A percentile compares a stretch with the other conserved stretches of the same genome.
phyloP scores from a whole-genome alignment of 257 asterid species.

The Solanum lycopersicoides region DNA sequence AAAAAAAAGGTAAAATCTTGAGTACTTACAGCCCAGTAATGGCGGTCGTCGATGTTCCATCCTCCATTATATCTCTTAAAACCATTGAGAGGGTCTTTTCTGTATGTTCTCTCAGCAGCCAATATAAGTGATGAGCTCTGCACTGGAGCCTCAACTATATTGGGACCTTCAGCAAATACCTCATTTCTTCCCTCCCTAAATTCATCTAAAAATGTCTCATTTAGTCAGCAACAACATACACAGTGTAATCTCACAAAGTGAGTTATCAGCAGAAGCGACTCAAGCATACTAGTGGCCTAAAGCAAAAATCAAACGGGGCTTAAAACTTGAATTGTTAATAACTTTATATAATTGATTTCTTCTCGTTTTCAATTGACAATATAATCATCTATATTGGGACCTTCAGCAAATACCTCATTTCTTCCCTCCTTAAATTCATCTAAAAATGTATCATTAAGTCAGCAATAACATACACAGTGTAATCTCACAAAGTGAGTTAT shows the following conservation, averaged over 20 bases:
- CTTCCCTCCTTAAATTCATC: no score
- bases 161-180: conserved; percentile 35
- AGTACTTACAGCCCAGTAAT: conserved; percentile 87
- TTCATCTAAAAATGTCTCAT: conserved; percentile 8
- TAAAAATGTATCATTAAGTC: no score
- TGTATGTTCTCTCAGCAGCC: conserved; percentile 69
- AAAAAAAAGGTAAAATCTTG: not conserved
- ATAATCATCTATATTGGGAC: no score
- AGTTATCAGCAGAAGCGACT: no score
- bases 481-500: no score
- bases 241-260: not conserved
- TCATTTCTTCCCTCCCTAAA: conserved; percentile 11
- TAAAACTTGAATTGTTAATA: no score
- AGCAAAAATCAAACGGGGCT: accelerated
- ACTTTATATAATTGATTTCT: no score
- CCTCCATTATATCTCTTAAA: conserved; percentile 64
- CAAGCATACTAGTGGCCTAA: no score
- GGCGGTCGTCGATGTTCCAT: conserved; percentile 69
- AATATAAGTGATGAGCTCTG: conserved; percentile 47
- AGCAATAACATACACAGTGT: no score
- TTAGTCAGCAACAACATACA: not conserved
- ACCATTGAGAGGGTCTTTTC: conserved; percentile 63
- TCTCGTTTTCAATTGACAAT: no score
- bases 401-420: no score
- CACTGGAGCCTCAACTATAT: not conserved